Percentiles rank a stretch among this genome's conserved stretches.
Evolutionary conservation across 2,329 filamentous ascomycete genomes (phyloP).

Genomic region (Sclerotinia glacialis): DNA sequence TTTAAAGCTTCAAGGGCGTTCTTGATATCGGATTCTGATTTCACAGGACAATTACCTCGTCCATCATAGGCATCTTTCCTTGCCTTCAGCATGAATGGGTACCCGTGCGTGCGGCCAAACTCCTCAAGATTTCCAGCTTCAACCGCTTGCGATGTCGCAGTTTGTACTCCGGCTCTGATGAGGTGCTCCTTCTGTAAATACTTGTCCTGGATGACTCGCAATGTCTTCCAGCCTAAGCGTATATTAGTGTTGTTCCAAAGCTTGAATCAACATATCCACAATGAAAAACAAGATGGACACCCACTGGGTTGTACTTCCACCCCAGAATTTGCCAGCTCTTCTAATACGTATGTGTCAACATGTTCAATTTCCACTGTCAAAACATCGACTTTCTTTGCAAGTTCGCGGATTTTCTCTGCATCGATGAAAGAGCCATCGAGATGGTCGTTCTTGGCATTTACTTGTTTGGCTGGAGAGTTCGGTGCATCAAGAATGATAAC

Average conservation of each 20-base stretch:
- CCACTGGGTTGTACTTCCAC: constrained; percentile 49
- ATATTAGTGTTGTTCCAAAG: constrained; percentile 53
- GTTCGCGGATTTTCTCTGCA: constrained; percentile 68
- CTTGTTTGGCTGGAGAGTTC: constrained; percentile 78
- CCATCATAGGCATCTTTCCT: constrained; percentile 91
- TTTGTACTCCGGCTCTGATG: constrained; percentile 62
- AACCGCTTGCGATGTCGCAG: constrained; percentile 64
- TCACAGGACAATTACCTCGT: constrained; percentile 68
- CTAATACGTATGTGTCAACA: constrained; percentile 83
- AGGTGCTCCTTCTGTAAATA: constrained; percentile 85
- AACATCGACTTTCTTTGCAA: constrained; percentile 75
- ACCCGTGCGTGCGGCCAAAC: constrained; percentile 65
- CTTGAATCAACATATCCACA: constrained; percentile 3
- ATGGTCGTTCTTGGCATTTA: constrained; percentile 71
- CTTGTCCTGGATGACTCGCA: constrained; percentile 91
- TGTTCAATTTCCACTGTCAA: constrained; percentile 95
- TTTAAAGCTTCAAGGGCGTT: constrained; percentile 69
- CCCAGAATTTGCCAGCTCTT: constrained; percentile 70
- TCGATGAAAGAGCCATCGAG: constrained; percentile 88
- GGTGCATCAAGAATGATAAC: constrained; percentile 76
- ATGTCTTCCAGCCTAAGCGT: constrained; percentile 81
- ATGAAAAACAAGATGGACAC: neutral
- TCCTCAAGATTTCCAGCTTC: constrained; percentile 56
- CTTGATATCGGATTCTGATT: constrained; percentile 56
- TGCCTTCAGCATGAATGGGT: constrained; percentile 90